Conservation (phyloP, 495 filamentous ascomycete species). For the Penicillium subrubescens region DNA sequence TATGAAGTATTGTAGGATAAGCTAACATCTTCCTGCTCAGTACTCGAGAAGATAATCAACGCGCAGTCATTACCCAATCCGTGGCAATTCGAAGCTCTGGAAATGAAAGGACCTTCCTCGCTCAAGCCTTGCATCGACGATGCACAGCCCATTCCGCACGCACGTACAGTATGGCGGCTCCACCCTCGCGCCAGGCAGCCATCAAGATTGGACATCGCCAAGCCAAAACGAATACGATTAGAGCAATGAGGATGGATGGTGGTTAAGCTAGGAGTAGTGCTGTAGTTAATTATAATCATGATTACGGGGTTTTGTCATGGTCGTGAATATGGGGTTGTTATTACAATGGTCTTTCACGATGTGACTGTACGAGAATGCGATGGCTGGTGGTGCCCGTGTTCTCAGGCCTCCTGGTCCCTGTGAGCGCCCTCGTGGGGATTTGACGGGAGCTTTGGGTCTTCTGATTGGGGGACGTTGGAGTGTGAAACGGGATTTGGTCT, state of each 20-base stretch:
- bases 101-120: background rate
- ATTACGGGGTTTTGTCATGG: conserved; percentile 3
- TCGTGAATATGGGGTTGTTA: background rate
- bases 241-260: background rate
- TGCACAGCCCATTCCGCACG: conserved; percentile 4
- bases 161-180: background rate
- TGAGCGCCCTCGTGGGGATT: conserved; percentile 6
- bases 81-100: background rate
- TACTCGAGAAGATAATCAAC: background rate
- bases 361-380: background rate
- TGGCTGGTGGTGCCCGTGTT: background rate
- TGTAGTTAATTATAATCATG: background rate
- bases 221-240: conserved; percentile 3
- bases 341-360: conserved; percentile 2
- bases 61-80: background rate
- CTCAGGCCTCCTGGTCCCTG: background rate
- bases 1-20: background rate
- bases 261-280: too few species aligned
- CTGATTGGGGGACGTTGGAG: conserved; percentile 1
- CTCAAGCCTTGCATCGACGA: conserved; percentile 1
- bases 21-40: too few species aligned
- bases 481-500: background rate
- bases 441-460: background rate
- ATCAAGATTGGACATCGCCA: background rate
- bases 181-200: conserved; percentile 1